Conservation (phyloP, 495 filamentous ascomycete species). For the Xylaria intraflava region DNA sequence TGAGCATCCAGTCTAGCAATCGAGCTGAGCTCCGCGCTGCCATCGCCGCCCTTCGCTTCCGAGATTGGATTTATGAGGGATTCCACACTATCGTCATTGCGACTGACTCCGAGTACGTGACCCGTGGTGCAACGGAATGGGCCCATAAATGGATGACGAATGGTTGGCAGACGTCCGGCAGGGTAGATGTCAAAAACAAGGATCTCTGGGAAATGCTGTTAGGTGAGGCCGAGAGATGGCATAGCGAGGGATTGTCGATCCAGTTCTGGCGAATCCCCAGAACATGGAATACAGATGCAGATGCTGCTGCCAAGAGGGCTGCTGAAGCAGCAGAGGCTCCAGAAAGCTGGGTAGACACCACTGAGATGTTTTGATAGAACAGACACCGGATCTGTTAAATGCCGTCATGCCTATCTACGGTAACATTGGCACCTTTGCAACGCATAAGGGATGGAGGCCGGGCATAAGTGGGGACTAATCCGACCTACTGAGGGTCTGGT, state of each 20-base stretch:
- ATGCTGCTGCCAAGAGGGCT: constrained; percentile 35
- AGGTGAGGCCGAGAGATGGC: constrained; percentile 24
- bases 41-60: constrained; percentile 31
- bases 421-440: no score
- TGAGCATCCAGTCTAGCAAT: constrained; percentile 31
- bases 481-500: no score
- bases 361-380: not conserved
- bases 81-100: constrained; percentile 38
- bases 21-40: constrained; percentile 39
- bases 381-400: not conserved
- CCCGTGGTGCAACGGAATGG: constrained; percentile 35
- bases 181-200: constrained; percentile 28
- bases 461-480: no score
- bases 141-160: constrained; percentile 34
- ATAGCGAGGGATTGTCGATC: constrained; percentile 22
- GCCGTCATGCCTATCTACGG: no score
- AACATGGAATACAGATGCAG: constrained; percentile 33
- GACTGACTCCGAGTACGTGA: constrained; percentile 42
- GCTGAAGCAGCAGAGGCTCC: constrained; percentile 3
- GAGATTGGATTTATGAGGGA: constrained; percentile 32
- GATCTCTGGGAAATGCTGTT: constrained; percentile 41
- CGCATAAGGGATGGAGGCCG: no score
- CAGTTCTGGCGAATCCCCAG: constrained; percentile 40
- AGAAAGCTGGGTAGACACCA: not conserved
- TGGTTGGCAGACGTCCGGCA: constrained; percentile 28